A percentile compares a stretch with the other conserved stretches of the same genome.
Conservation (phyloP, 2,329 filamentous ascomycete species). For the Colletotrichum kahawae region DNA sequence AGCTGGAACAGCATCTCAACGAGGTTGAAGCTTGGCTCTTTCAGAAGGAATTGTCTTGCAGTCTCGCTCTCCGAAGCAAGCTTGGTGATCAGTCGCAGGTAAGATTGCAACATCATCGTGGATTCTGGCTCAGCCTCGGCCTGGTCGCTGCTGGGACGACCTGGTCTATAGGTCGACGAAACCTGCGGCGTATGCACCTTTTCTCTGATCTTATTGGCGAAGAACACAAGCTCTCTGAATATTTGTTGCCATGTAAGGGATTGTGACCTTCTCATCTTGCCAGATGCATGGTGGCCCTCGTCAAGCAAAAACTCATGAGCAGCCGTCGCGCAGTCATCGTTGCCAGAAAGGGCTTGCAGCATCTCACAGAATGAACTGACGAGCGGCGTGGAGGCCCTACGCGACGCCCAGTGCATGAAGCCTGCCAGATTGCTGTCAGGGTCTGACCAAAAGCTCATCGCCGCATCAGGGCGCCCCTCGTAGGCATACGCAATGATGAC, state of each 20-base stretch:
- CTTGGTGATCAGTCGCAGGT: slow-evolving; percentile 85
- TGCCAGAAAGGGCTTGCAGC: slow-evolving; percentile 85
- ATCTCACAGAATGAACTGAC: slow-evolving; percentile 98
- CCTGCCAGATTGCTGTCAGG: slow-evolving; percentile 92
- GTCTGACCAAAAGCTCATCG: slow-evolving; percentile 89
- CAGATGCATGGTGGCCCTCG: slow-evolving; percentile 75
- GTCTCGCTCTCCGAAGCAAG: slow-evolving; percentile 75
- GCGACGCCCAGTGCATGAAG: slow-evolving; percentile 97
- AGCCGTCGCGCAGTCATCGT: slow-evolving; percentile 79
- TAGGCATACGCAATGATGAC: slow-evolving; percentile 92
- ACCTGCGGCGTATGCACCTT: slow-evolving; percentile 64
- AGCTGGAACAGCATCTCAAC: slow-evolving; percentile 79
- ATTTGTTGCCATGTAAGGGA: slow-evolving; percentile 94
- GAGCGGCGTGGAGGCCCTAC: slow-evolving; percentile 91
- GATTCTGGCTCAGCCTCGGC: slow-evolving; percentile 89
- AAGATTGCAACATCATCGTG: slow-evolving; percentile 95
- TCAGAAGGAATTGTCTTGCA: slow-evolving; percentile 76
- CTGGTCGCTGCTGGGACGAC: slow-evolving; percentile 67
- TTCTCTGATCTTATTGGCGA: slow-evolving; percentile 78
- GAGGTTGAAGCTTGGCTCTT: slow-evolving; percentile 68
- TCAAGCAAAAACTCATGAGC: slow-evolving; percentile 91
- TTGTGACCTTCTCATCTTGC: slow-evolving; percentile 80
- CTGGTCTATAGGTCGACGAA: slow-evolving; percentile 55
- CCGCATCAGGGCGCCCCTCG: slow-evolving; percentile 82
- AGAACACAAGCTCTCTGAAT: slow-evolving; percentile 86